Percentiles rank a stretch among this genome's conserved stretches.
phyloP scores from a whole-genome alignment of 2,329 filamentous ascomycete genomes.

The Scedosporium minutisporum region DNA sequence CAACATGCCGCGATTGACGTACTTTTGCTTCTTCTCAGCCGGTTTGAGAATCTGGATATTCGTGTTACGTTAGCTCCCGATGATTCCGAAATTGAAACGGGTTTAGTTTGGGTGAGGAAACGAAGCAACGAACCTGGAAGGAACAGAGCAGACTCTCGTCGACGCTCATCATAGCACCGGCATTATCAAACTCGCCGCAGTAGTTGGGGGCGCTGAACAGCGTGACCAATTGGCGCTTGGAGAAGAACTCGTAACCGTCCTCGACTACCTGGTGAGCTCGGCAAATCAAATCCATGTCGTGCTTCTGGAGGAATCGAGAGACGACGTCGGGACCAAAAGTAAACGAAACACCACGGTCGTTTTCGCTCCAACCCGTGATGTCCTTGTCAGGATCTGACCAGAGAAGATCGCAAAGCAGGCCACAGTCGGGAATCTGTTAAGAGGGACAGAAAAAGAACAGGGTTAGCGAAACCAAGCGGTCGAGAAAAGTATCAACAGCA shows the following conservation, averaged over 20 bases:
- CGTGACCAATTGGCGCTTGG: conserved; percentile 92
- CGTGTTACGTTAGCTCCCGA: background rate
- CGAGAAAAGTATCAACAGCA: too few relatives aligned
- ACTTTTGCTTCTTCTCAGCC: conserved; percentile 99
- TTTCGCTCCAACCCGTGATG: conserved; percentile 98
- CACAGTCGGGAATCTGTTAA: conserved; percentile 87
- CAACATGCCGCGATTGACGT: conserved; percentile 69
- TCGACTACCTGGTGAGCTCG: conserved; percentile 98
- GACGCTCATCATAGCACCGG: conserved; percentile 99
- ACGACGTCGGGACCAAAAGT: conserved; percentile 97
- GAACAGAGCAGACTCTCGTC: conserved; percentile 97
- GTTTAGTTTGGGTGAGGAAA: background rate
- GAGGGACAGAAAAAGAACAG: background rate
- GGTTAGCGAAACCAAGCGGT: background rate
- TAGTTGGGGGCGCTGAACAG: conserved; percentile 98
- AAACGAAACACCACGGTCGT: conserved; percentile 96
- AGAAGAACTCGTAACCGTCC: conserved; percentile 99
- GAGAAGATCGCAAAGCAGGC: conserved; percentile 89
- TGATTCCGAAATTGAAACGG: background rate
- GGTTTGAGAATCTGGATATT: conserved; percentile 80
- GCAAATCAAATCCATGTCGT: conserved; percentile 99
- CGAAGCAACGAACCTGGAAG: conserved; percentile 65
- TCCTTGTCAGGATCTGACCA: conserved; percentile 99
- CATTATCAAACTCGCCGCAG: conserved; percentile 98
- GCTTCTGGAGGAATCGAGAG: conserved; percentile 93